phyloP scores from a whole-genome alignment of 2,329 filamentous ascomycete species.

The Cytospora mali region DNA sequence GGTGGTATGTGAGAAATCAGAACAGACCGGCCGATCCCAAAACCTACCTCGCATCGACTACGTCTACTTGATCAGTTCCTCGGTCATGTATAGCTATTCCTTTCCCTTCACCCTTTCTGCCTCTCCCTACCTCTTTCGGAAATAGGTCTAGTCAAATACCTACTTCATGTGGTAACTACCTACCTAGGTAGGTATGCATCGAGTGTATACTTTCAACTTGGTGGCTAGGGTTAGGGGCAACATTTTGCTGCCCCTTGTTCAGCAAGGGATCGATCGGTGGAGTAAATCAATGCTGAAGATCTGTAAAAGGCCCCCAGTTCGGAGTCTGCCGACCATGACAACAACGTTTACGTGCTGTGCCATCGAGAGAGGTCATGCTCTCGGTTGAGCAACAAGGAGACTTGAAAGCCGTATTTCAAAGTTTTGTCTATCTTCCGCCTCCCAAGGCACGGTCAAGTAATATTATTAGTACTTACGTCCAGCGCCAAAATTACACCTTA shows the following conservation, averaged over 20 bases:
- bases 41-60: slow-evolving; percentile 63
- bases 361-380: background rate
- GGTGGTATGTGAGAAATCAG: slow-evolving; percentile 45
- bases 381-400: background rate
- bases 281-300: slow-evolving; percentile 5
- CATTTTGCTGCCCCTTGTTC: background rate
- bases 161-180: too few relatives aligned
- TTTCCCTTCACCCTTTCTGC: slow-evolving; percentile 65
- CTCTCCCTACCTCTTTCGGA: slow-evolving; percentile 67
- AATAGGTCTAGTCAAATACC: too few relatives aligned
- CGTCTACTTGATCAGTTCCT: too few relatives aligned
- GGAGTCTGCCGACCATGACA: slow-evolving; percentile 7
- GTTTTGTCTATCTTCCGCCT: background rate
- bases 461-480: background rate
- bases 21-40: slow-evolving; percentile 55
- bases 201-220: background rate
- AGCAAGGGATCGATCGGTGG: slow-evolving; percentile 21
- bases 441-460: background rate
- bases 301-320: slow-evolving; percentile 11
- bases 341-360: slow-evolving; percentile 5
- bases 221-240: background rate
- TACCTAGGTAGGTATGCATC: too few relatives aligned
- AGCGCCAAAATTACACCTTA: background rate
- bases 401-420: background rate
- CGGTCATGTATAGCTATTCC: too few relatives aligned